phyloP scores from a whole-genome alignment of 805 yeast species.

The Schwanniomyces polymorphus region DNA sequence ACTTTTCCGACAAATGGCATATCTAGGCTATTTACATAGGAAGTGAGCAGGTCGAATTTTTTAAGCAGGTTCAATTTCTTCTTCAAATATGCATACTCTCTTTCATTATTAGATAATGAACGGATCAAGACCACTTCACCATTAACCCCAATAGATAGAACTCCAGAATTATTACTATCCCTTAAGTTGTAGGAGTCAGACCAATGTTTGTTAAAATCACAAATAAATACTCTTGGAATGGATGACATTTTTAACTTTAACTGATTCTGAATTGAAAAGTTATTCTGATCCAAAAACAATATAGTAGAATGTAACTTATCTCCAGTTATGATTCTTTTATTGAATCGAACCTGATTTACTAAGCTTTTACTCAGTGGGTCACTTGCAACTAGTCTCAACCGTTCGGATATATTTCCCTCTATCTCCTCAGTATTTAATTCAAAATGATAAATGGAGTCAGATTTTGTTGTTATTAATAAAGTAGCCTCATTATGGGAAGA shows the following conservation, averaged over 20 bases:
- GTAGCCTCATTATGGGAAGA: slow-evolving; percentile 14
- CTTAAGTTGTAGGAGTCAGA: slow-evolving; percentile 2
- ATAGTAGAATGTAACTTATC: slow-evolving; percentile 37
- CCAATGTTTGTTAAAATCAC: slow-evolving; percentile 24
- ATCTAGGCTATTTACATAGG: slow-evolving; percentile 19
- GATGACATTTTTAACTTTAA: slow-evolving; percentile 20
- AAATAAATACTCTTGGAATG: slow-evolving; percentile 32
- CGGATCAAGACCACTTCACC: slow-evolving; percentile 32
- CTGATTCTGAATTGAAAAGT: slow-evolving; percentile 5
- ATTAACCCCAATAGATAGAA: slow-evolving; percentile 32
- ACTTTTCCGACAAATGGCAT: slow-evolving; percentile 36
- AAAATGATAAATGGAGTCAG: slow-evolving; percentile 36
- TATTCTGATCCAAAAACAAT: slow-evolving; percentile 19
- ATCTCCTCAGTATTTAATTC: slow-evolving; percentile 8
- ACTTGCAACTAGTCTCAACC: slow-evolving; percentile 16
- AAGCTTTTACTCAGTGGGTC: slow-evolving; percentile 35
- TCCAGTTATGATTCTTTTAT: slow-evolving; percentile 24
- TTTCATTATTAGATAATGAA: slow-evolving; percentile 7
- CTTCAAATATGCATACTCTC: slow-evolving; percentile 14
- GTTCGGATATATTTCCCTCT: slow-evolving; percentile 8
- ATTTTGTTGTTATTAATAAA: slow-evolving; percentile 28
- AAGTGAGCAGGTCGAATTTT: slow-evolving; percentile 9
- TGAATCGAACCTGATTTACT: slow-evolving; percentile 27
- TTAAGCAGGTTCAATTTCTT: slow-evolving; percentile 9
- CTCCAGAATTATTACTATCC: not conserved